These are phyloP conservation scores for Camelina neglecta DNA, from an alignment of 345 rosid species.

Conservation along the genomic window DNA sequence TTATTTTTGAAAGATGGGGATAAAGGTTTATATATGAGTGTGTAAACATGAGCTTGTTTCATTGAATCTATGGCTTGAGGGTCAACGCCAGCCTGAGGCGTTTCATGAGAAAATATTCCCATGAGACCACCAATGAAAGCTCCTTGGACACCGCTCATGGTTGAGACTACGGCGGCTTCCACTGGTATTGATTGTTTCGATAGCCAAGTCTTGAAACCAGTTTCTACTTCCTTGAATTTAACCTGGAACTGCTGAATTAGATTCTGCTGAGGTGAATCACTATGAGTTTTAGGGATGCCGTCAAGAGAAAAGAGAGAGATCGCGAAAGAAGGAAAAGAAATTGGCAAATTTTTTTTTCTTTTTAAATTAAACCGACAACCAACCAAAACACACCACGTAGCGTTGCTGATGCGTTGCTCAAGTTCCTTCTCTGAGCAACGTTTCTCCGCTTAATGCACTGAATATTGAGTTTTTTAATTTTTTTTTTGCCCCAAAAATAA, in stretches of 20 bases:
- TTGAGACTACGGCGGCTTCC: constrained; percentile 79
- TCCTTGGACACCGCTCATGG: constrained; percentile 74
- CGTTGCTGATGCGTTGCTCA: too few relatives aligned
- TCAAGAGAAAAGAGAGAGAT: too few relatives aligned
- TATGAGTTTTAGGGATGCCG: too few relatives aligned
- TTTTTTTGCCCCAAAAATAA: too few relatives aligned
- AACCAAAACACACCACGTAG: too few relatives aligned
- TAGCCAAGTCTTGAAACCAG: constrained; percentile 70
- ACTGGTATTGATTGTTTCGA: constrained; percentile 75
- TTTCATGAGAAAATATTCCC: constrained; percentile 65
- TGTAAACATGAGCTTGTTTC: constrained; percentile 84
- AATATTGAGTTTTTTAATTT: too few relatives aligned
- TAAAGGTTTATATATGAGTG: background rate
- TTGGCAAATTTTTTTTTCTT: too few relatives aligned
- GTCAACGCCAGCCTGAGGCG: constrained; percentile 53
- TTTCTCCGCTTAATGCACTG: too few relatives aligned
- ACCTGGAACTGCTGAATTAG: constrained; percentile 60
- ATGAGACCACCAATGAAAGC: constrained; percentile 82
- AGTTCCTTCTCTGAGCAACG: too few relatives aligned
- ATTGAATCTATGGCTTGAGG: constrained; percentile 82
- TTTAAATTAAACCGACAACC: too few relatives aligned
- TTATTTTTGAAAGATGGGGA: too few relatives aligned
- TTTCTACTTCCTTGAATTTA: constrained; percentile 67
- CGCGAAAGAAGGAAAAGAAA: too few relatives aligned
- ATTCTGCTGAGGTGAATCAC: constrained; percentile 45